Evolutionary conservation across 345 rosid species (phyloP).

Genomic region (Stellera chamaejasme): DNA sequence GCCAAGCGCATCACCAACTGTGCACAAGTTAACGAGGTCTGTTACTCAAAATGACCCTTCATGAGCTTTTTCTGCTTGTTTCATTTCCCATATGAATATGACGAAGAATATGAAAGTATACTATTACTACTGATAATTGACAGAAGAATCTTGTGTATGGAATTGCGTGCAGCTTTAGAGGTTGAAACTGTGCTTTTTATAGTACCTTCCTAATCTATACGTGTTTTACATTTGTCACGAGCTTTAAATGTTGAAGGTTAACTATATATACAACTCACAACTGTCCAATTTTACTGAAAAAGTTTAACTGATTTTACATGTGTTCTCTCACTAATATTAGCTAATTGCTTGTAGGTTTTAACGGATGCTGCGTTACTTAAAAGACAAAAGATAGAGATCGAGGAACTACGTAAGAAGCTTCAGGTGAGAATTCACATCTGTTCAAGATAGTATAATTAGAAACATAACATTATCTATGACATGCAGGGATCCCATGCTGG

Average conservation of each 20-base stretch:
- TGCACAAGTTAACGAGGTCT: constrained; percentile 95
- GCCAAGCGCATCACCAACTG: constrained; percentile 92
- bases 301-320: background rate
- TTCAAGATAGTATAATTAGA: background rate
- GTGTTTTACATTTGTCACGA: background rate
- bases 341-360: constrained; percentile 47
- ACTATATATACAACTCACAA: too few relatives aligned
- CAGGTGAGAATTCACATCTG: constrained; percentile 37
- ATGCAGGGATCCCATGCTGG: constrained; percentile 84
- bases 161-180: too few relatives aligned
- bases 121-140: too few relatives aligned
- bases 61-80: too few relatives aligned
- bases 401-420: constrained; percentile 78
- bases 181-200: background rate
- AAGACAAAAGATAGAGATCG: constrained; percentile 92
- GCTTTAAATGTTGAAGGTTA: too few relatives aligned
- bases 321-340: constrained; percentile 18
- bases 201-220: background rate
- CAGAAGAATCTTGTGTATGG: too few relatives aligned
- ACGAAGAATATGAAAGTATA: background rate
- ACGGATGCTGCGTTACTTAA: constrained; percentile 90
- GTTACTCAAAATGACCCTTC: background rate
- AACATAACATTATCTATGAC: constrained; percentile 14
- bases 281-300: background rate
- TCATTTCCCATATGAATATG: background rate